These are phyloP conservation scores for Petunia secreta DNA, from an alignment of 257 asterid species.

Conservation along the genomic window DNA sequence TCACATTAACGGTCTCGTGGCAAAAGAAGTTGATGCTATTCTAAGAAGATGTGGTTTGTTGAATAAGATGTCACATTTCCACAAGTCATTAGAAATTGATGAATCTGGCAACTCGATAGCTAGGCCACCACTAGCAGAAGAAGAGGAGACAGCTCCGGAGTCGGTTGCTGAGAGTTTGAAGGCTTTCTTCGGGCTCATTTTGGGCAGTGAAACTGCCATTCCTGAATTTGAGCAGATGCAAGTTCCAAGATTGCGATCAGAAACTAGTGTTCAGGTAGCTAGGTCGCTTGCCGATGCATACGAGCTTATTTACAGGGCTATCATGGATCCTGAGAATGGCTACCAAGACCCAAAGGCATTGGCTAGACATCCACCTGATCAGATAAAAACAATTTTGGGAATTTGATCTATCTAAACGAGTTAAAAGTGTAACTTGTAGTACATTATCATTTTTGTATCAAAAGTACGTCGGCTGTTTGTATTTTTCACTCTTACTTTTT, in stretches of 20 bases:
- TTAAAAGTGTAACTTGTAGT: background rate
- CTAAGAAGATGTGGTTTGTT: slow-evolving; percentile 75
- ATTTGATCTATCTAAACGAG: slow-evolving; percentile 44
- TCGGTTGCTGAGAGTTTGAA: slow-evolving; percentile 81
- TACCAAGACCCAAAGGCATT: slow-evolving; percentile 87
- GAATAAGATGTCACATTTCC: slow-evolving; percentile 73
- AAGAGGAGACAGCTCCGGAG: slow-evolving; percentile 66
- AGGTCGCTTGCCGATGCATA: slow-evolving; percentile 75
- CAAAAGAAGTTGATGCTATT: slow-evolving; percentile 74
- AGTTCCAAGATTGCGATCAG: slow-evolving; percentile 83
- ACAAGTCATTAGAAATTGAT: slow-evolving; percentile 37
- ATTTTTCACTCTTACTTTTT: slow-evolving; percentile 4
- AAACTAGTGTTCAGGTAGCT: slow-evolving; percentile 67
- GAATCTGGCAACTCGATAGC: slow-evolving; percentile 35
- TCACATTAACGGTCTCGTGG: slow-evolving; percentile 74
- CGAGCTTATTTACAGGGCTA: slow-evolving; percentile 70
- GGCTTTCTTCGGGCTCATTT: slow-evolving; percentile 80
- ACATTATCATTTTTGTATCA: background rate
- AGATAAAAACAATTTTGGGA: slow-evolving; percentile 92
- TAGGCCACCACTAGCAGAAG: slow-evolving; percentile 63
- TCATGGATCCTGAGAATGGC: slow-evolving; percentile 71
- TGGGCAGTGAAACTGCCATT: slow-evolving; percentile 79
- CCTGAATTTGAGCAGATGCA: slow-evolving; percentile 95
- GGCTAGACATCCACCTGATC: slow-evolving; percentile 97
- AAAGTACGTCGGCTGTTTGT: background rate